Conservation (phyloP, 2,329 filamentous ascomycete species). For the Clarireedia monteithiana region DNA sequence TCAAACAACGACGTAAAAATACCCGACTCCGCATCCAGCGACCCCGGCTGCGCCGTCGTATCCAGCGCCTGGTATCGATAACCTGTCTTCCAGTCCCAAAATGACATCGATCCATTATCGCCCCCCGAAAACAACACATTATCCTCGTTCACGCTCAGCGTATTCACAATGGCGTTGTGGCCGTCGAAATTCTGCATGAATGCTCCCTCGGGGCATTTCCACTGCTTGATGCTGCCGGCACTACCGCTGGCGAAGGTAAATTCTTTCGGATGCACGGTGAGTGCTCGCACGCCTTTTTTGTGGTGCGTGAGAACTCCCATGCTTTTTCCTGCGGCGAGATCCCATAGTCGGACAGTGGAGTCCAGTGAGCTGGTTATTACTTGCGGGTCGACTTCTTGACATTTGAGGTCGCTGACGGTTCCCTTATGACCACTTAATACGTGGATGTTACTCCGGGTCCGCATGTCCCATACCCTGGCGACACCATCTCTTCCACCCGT, state of each 20-base stretch:
- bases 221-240: slow-evolving; percentile 94
- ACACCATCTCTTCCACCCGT: slow-evolving; percentile 94
- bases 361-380: slow-evolving; percentile 92
- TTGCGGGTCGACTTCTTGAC: slow-evolving; percentile 94
- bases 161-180: slow-evolving; percentile 95
- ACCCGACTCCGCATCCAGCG: slow-evolving; percentile 86
- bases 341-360: slow-evolving; percentile 86
- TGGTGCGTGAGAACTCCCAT: slow-evolving; percentile 96
- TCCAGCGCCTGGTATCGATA: slow-evolving; percentile 86
- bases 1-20: slow-evolving; percentile 95
- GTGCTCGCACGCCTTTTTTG: slow-evolving; percentile 88
- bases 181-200: slow-evolving; percentile 99
- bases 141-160: slow-evolving; percentile 84
- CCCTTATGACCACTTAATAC: slow-evolving; percentile 85
- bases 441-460: slow-evolving; percentile 90
- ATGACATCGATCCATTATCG: slow-evolving; percentile 92
- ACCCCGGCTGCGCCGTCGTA: slow-evolving; percentile 88
- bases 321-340: slow-evolving; percentile 90
- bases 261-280: slow-evolving; percentile 80
- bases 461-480: slow-evolving; percentile 96
- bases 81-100: slow-evolving; percentile 99
- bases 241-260: slow-evolving; percentile 95
- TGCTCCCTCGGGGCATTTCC: slow-evolving; percentile 95
- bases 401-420: slow-evolving; percentile 82
- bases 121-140: slow-evolving; percentile 90